Base-by-base conservation (phyloP, 2,329 filamentous ascomycete species). In the Microcyclospora tardicrescens region DNA sequence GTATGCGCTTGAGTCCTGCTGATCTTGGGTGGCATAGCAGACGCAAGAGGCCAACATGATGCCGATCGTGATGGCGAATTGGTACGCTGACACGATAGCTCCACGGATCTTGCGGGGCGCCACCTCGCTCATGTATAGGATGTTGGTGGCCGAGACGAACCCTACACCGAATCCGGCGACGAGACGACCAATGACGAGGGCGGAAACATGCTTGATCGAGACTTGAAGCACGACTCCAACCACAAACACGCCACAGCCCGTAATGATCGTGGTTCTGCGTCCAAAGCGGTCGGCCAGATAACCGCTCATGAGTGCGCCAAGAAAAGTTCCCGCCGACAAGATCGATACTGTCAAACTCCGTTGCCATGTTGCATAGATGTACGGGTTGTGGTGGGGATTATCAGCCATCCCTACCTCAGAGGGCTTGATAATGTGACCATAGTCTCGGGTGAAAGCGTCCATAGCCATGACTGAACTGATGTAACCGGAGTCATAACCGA, bases 51-150 rank as follows among this genome's bases (percentile, higher is more conserved):
- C 83, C 43, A 89, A 62, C 58, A 91, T 70, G 47, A 91, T 66
- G 60, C 84, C 84, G 47, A 87, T 73, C 40, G 82, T 87, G 59
- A 89, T 79, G 57, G 79, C 84, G 68, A 86, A 87, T 54, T 87
- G 82, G 65, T 87, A 89, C 11, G 79, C 79, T 0, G 80, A 78
- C 12, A 89, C 83, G 35, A 87, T 74, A 37, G 81, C 79, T 53
- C 83, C 82, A 52, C 83, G 75, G 44, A 91, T 78, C 61, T 82
- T 84, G 60, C 72, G 73, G 42, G 80, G 58, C 12, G 56, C 56
- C 6, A 61, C 50, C 38, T 60, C 58, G 2, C 55, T 54, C 52
- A 65, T 62, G 54, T 63, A 68, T 38, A 70, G 52, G 43, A 69
- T 68, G 52, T 68, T 66, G 52, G 66, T 62, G 41, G 81, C 79